Conservation (phyloP, 164 flowering plant genomes). For the Hamamelis virginiana region DNA sequence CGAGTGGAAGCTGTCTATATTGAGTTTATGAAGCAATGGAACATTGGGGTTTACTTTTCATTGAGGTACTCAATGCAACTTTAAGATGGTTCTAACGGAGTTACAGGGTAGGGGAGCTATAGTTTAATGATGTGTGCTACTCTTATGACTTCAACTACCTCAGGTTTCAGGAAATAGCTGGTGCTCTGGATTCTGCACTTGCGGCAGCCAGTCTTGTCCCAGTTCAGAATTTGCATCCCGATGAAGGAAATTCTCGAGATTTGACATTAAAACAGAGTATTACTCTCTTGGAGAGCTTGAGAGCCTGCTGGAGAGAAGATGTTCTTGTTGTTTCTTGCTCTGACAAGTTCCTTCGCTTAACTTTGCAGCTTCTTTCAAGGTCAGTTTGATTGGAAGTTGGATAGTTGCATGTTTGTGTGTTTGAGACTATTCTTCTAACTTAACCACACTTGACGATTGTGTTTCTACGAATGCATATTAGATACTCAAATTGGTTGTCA, state of each 20-base stretch:
- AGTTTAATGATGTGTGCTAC: constrained; percentile 1
- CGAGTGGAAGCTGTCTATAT: constrained; percentile 69
- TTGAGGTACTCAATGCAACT: constrained; percentile 57
- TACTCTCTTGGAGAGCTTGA: constrained; percentile 76
- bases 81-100: neutral
- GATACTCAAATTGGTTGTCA: constrained; percentile 85
- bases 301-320: constrained; percentile 92
- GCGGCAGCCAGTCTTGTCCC: constrained; percentile 46
- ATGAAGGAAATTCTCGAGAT: constrained; percentile 28
- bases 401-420: neutral
- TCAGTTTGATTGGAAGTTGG: constrained; percentile 19
- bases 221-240: constrained; percentile 38
- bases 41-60: constrained; percentile 89
- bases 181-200: constrained; percentile 78
- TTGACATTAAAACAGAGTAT: constrained; percentile 78
- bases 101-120: neutral
- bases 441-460: neutral
- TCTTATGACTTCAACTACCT: constrained; percentile 14
- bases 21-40: constrained; percentile 97
- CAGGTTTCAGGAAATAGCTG: constrained; percentile 99
- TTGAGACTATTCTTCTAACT: neutral
- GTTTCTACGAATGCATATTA: constrained; percentile 18
- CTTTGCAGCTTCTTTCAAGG: constrained; percentile 95
- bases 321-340: constrained; percentile 75
- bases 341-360: constrained; percentile 87